Evolutionary conservation across 208 protist genomes (phyloP), one percentile per base, ranked within the genome.

Genomic region (Leishmania arabica): DNA sequence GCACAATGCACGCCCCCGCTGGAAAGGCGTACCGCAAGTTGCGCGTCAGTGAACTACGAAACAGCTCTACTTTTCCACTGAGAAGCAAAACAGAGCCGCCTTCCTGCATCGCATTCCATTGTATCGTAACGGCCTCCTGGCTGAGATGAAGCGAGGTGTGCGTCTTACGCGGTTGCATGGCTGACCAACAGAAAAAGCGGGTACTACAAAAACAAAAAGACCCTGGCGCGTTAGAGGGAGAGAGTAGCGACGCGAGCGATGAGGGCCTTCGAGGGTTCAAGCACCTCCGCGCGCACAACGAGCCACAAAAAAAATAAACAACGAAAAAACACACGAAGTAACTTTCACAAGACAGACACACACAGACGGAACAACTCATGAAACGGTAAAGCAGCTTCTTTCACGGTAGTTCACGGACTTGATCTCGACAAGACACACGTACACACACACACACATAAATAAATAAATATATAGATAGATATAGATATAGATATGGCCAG

Each of bases 11-110:
- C 65, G 82, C 78, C n/a, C 82, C 66, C n/a, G 70, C 72, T 7
- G 69, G 72, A 69, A 95, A 95, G 45, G 80, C 65, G 84, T 95
- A 95, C 40, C 92, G 92, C 15, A 89, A 81, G 73, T 95, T 95
- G 47, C 80, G 89, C 2, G 82, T 84, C 8, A 95, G 78, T 0
- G 85, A 82, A n/a, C 84, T 88, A 60, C 92, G 80, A 82, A 87
- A 89, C 7, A 92, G 80, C 27, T 90, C 88, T 9, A 89, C 88
- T 21, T 72, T 58, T 5, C 92, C 92, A 56, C 89, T 86, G 6
- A 93, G 70, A 60, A 95, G 84, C 53, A 95, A 84, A 53, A 95
- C 37, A 31, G 80, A 83, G 45, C 88, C 86, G 53, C 79, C 19
- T 21, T 89, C 51, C 15, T 78, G 77, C 4, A 27, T 53, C 5